These are phyloP conservation scores for Diaporthe eres DNA, from an alignment of 2,329 filamentous ascomycete genomes.

Conservation along the genomic window DNA sequence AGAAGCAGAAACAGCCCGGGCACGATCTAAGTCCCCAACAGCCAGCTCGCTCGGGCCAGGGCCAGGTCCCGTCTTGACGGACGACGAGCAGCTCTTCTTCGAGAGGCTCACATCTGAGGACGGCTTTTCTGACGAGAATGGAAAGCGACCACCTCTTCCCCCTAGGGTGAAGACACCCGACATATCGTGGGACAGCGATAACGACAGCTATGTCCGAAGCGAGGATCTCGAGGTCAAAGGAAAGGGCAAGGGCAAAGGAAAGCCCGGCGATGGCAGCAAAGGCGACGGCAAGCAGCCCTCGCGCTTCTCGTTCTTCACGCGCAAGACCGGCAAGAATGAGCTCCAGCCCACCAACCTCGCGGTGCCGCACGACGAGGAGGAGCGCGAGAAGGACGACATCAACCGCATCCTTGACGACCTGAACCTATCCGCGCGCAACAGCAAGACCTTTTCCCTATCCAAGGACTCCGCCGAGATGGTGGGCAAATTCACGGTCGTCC, in stretches of 20 bases:
- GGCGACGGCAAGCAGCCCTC: conserved; percentile 52
- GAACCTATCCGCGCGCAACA: conserved; percentile 86
- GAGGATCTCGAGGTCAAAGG: conserved; percentile 48
- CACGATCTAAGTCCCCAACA: conserved; percentile 12
- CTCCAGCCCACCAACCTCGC: conserved; percentile 56
- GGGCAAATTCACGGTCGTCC: conserved; percentile 86
- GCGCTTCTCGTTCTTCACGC: conserved; percentile 58
- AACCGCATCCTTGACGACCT: conserved; percentile 85
- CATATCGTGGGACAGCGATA: conserved; percentile 63
- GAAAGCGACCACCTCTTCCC: conserved; percentile 67
- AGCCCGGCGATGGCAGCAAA: conserved; percentile 44
- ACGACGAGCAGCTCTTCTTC: conserved; percentile 72
- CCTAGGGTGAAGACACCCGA: conserved; percentile 66
- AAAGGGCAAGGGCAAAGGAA: conserved; percentile 50
- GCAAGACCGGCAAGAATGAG: conserved; percentile 46
- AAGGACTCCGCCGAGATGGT: conserved; percentile 86
- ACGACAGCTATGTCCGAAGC: conserved; percentile 51
- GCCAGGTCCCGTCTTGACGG: conserved; percentile 64
- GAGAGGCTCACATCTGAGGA: conserved; percentile 63
- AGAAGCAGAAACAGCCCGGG: conserved; percentile 47
- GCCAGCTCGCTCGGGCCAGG: conserved; percentile 42
- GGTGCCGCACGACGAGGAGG: conserved; percentile 57
- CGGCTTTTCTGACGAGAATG: conserved; percentile 58
- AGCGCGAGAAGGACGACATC: conserved; percentile 78
- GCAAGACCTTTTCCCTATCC: conserved; percentile 87